phyloP scores from a whole-genome alignment of 257 asterid genomes.

The Nicotiana sylvestris region DNA sequence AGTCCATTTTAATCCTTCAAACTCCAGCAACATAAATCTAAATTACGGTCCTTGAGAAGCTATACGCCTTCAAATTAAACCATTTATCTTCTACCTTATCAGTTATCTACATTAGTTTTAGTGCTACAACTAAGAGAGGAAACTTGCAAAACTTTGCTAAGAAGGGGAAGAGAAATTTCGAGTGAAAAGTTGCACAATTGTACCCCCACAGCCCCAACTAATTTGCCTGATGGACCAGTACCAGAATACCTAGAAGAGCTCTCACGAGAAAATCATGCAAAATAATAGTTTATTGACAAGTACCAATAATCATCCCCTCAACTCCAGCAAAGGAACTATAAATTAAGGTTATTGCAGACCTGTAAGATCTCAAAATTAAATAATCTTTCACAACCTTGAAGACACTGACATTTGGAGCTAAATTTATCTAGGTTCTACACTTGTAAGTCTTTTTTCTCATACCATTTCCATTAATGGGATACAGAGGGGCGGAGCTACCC shows the following conservation, averaged over 20 bases:
- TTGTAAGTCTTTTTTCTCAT: neutral
- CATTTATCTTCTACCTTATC: neutral
- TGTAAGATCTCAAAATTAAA: neutral
- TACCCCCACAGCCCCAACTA: neutral
- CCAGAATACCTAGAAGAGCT: neutral
- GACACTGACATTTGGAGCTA: neutral
- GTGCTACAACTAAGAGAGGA: neutral
- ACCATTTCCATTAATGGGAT: neutral
- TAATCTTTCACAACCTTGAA: neutral
- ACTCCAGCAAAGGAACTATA: neutral
- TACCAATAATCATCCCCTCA: neutral
- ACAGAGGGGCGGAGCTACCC: too few relatives aligned
- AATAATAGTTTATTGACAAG: neutral
- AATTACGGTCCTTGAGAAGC: neutral
- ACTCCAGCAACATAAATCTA: neutral
- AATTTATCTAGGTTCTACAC: neutral
- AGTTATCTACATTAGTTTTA: neutral
- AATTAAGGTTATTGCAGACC: neutral
- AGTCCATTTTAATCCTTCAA: neutral
- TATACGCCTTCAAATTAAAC: neutral
- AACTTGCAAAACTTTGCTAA: neutral
- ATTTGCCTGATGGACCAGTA: neutral
- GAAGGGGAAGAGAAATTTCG: neutral
- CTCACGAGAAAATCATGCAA: neutral
- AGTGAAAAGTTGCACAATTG: neutral